These are phyloP conservation scores for Maudiozyma humilis DNA, from an alignment of 1,139 yeast species.

Conservation along the genomic window DNA sequence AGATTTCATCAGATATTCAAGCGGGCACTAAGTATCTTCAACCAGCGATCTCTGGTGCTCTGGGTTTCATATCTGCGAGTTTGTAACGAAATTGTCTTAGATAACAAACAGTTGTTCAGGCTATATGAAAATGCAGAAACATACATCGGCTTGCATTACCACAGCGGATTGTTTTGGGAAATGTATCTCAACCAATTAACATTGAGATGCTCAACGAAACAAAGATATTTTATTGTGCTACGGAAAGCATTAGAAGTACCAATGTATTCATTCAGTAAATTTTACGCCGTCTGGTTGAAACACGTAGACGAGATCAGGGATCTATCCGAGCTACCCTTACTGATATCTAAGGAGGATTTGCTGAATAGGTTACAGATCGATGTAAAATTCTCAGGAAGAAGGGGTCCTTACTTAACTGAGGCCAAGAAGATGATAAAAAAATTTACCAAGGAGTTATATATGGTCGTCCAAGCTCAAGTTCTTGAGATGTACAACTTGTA, in stretches of 20 bases:
- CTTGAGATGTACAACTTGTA: constrained; percentile 26
- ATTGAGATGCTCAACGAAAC: constrained; percentile 33
- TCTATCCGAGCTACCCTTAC: constrained; percentile 25
- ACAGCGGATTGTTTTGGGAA: constrained; percentile 69
- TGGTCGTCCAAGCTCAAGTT: constrained; percentile 27
- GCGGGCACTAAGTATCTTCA: constrained; percentile 39
- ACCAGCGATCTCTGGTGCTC: constrained; percentile 45
- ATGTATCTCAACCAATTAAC: constrained; percentile 52
- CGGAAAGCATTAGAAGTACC: constrained; percentile 65
- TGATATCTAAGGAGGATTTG: constrained; percentile 28
- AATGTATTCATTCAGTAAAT: constrained; percentile 62
- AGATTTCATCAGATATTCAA: constrained; percentile 45
- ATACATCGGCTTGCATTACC: constrained; percentile 64
- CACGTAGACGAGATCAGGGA: constrained; percentile 36
- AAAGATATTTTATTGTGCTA: constrained; percentile 42
- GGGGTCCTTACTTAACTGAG: constrained; percentile 26
- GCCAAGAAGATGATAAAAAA: constrained; percentile 26
- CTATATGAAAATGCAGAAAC: constrained; percentile 56
- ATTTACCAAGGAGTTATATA: constrained; percentile 28
- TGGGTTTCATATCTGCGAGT: constrained; percentile 67
- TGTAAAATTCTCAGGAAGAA: constrained; percentile 19
- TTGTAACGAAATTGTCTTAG: constrained; percentile 36
- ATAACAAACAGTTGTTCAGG: constrained; percentile 32
- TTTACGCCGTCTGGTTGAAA: constrained; percentile 41
- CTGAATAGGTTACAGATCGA: constrained; percentile 29